phyloP scores from a whole-genome alignment of 768 basidiomycete genomes.

The Hirschioporus abietinus region DNA sequence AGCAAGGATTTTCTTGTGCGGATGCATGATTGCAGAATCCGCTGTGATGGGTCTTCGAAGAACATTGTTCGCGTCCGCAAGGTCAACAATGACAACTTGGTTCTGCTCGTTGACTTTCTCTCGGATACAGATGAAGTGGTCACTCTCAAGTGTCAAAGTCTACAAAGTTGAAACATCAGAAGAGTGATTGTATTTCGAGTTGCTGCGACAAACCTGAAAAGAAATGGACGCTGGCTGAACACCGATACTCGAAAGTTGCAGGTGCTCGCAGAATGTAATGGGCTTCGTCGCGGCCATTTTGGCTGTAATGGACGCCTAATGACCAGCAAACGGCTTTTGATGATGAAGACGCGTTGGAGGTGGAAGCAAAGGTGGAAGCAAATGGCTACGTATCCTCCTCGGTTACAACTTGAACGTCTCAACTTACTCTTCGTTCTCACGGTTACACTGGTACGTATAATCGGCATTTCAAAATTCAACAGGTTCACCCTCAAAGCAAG shows the following conservation, averaged over 20 bases:
- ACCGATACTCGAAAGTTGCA: constrained; percentile 92
- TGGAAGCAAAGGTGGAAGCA: constrained; percentile 1
- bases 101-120: constrained; percentile 94
- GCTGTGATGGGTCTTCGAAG: constrained; percentile 92
- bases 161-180: constrained; percentile 23
- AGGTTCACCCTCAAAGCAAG: too few species aligned
- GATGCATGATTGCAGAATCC: constrained; percentile 99
- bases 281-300: constrained; percentile 52
- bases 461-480: neutral
- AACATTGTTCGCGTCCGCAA: constrained; percentile 96
- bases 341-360: neutral
- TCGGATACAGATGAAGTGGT: constrained; percentile 96
- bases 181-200: constrained; percentile 25
- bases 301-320: constrained; percentile 1
- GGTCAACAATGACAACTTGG: constrained; percentile 98
- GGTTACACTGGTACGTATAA: neutral
- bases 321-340: constrained; percentile 3
- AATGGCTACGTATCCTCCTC: neutral
- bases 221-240: constrained; percentile 96
- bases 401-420: neutral
- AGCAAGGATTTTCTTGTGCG: constrained; percentile 92
- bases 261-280: constrained; percentile 84
- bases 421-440: neutral
- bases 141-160: constrained; percentile 94
- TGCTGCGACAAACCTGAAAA: constrained; percentile 26